Evolutionary conservation across 2,329 filamentous ascomycete genomes (phyloP).

Genomic region (Fusarium newnesense): DNA sequence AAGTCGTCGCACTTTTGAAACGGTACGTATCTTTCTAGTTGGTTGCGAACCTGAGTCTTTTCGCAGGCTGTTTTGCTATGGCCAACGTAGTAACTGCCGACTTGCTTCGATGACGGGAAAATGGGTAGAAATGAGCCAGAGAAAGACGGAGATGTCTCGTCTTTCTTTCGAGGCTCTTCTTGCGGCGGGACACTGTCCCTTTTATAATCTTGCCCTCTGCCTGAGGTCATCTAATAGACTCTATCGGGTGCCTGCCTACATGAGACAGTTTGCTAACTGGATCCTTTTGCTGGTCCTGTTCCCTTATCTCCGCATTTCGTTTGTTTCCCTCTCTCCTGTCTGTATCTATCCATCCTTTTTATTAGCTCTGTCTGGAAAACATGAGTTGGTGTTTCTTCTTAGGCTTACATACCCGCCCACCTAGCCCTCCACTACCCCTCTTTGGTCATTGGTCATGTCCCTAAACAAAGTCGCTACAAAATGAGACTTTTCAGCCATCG

Average conservation of each 20-base stretch:
- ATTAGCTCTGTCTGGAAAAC: conserved; percentile 11
- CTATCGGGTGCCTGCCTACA: conserved; percentile 3
- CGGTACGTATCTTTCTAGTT: conserved; percentile 38
- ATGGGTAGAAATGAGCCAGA: conserved; percentile 21
- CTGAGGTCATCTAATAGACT: conserved; percentile 35
- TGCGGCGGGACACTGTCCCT: conserved; percentile 37
- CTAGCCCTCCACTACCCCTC: conserved; percentile 31
- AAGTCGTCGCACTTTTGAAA: conserved; percentile 12
- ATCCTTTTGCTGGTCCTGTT: background rate
- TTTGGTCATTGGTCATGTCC: background rate
- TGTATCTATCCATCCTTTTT: conserved; percentile 1
- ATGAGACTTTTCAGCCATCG: conserved; percentile 34
- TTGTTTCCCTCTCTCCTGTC: background rate
- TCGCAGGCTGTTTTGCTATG: conserved; percentile 32
- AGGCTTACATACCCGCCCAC: conserved; percentile 8
- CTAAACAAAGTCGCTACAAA: conserved; percentile 9
- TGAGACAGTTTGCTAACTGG: conserved; percentile 1
- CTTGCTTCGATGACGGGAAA: conserved; percentile 35
- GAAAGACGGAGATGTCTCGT: conserved; percentile 26
- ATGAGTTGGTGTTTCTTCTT: conserved; percentile 25
- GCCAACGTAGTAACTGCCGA: conserved; percentile 36
- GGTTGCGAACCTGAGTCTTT: conserved; percentile 26
- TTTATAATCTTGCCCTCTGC: conserved; percentile 40
- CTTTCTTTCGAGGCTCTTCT: conserved; percentile 18
- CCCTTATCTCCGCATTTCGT: conserved; percentile 5